These are phyloP conservation scores for Trichosporon faecale DNA, from an alignment of 1,284 basidiomycete genomes.

Conservation along the genomic window DNA sequence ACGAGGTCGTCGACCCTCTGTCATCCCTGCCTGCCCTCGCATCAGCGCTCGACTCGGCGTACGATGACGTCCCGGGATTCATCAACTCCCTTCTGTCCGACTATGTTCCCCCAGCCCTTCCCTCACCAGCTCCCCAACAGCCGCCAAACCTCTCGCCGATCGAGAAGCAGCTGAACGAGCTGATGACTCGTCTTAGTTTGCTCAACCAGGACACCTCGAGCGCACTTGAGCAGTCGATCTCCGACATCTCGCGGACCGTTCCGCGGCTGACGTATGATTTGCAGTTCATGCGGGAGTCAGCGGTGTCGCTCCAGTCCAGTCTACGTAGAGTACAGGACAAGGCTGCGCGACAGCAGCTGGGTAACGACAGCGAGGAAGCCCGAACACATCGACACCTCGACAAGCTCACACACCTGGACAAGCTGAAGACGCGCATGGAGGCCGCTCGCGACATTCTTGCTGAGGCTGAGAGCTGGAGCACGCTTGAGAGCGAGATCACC, in stretches of 20 bases:
- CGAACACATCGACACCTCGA: slow-evolving; percentile 57
- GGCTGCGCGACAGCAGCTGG: slow-evolving; percentile 49
- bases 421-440: slow-evolving; percentile 79
- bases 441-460: slow-evolving; percentile 75
- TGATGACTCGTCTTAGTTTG: slow-evolving; percentile 73
- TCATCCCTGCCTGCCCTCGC: slow-evolving; percentile 40
- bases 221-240: slow-evolving; percentile 77
- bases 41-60: slow-evolving; percentile 39
- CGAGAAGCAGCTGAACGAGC: slow-evolving; percentile 67
- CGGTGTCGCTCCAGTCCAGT: slow-evolving; percentile 66
- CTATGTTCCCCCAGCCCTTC: slow-evolving; percentile 26
- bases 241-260: slow-evolving; percentile 81
- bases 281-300: slow-evolving; percentile 90
- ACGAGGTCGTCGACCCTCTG: slow-evolving; percentile 22
- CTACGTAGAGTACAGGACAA: slow-evolving; percentile 59
- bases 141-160: slow-evolving; percentile 61
- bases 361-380: slow-evolving; percentile 30
- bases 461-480: slow-evolving; percentile 92
- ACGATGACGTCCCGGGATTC: slow-evolving; percentile 45
- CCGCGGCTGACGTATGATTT: slow-evolving; percentile 87
- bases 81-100: slow-evolving; percentile 45
- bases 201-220: slow-evolving; percentile 80
- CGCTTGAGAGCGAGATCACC: slow-evolving; percentile 84
- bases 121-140: slow-evolving; percentile 21
- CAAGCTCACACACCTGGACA: slow-evolving; percentile 71